Base-by-base conservation (phyloP, 2,329 filamentous ascomycete genomes). In the Penicillium sp. region DNA sequence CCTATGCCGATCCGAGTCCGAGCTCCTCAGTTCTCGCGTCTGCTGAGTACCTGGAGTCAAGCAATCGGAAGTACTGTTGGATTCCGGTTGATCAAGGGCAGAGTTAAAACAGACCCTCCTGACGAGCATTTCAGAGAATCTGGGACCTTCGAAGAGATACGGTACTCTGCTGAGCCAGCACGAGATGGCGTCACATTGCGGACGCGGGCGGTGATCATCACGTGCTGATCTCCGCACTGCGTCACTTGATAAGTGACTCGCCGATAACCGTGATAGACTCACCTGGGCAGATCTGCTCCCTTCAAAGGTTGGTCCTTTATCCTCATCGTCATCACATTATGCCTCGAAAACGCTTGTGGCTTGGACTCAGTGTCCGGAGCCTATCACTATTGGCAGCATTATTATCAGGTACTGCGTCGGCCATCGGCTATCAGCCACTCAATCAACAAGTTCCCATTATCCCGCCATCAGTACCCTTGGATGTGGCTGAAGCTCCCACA, bases 381-480 rank as follows among this genome's bases (percentile, higher is more conserved):
- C 49, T 66, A 18, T 52, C 66, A 25, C 35, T 66, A 38, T 58
- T 58, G n/a, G 45, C 58, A 27, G 37, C 55, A 16, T 12, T 65
- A 30, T 48, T 66, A 34, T 49, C 64, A 29, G 52, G 41, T 37
- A 33, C 53, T 19, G 55, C 53, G 38, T 58, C 53, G 41, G 64
- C 64, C 40, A 53, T 57, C 36, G 52, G 50, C 53, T 55, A 57
- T 27, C 44, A 58, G 45, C 50, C 49, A 45, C 50, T 56, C 33
- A 13, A 25, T 22, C 51, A 56, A 33, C 59, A 61, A 49, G 59
- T 59, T 28, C 67, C 64, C 39, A 59, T 70, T 35, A 50, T 71
- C 44, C 59, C 61, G 42, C 69, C 69, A 52, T 64, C 64, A 47
- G 52, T 70, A 41, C 67, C 69, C 11, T 51, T 66, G 43, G 52